A percentile compares a stretch with the other conserved stretches of the same genome.
Evolutionary conservation across 495 filamentous ascomycete species (phyloP).

Genomic region (Choiromyces venosus): DNA sequence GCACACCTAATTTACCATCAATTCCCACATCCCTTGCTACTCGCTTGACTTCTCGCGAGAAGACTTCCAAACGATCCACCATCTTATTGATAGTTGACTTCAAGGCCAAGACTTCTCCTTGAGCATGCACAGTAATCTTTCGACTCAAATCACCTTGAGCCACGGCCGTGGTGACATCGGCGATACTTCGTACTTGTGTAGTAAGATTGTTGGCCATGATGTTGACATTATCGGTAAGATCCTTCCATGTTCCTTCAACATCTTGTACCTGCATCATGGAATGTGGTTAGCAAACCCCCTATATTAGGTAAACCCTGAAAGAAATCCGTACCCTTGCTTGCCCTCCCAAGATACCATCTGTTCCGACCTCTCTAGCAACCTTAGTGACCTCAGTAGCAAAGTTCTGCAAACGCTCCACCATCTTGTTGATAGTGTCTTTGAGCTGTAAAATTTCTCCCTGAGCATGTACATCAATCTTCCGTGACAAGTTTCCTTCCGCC

Average conservation of each 20-base stretch:
- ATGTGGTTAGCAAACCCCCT: slow-evolving; percentile 10
- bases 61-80: slow-evolving; percentile 91
- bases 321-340: slow-evolving; percentile 57
- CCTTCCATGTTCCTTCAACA: slow-evolving; percentile 99
- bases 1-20: slow-evolving; percentile 97
- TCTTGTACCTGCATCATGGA: slow-evolving; percentile 64
- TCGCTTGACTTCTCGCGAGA: slow-evolving; percentile 93
- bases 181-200: slow-evolving; percentile 96
- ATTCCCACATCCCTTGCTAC: slow-evolving; percentile 97
- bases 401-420: slow-evolving; percentile 95
- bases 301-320: neutral
- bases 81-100: slow-evolving; percentile 99
- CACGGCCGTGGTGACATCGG: slow-evolving; percentile 96
- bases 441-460: slow-evolving; percentile 91
- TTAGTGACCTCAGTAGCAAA: slow-evolving; percentile 99
- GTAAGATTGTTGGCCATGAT: slow-evolving; percentile 83
- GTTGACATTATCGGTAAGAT: slow-evolving; percentile 92
- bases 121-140: slow-evolving; percentile 92
- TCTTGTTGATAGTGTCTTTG: slow-evolving; percentile 97
- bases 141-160: slow-evolving; percentile 84
- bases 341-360: slow-evolving; percentile 89
- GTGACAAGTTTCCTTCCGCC: slow-evolving; percentile 85
- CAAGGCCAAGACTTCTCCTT: slow-evolving; percentile 86
- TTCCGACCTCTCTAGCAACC: slow-evolving; percentile 96
- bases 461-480: slow-evolving; percentile 93